Evolutionary conservation across 2,329 filamentous ascomycete species (phyloP), one percentile per base, ranked within the genome.

Genomic region (Exophiala spinifera): DNA sequence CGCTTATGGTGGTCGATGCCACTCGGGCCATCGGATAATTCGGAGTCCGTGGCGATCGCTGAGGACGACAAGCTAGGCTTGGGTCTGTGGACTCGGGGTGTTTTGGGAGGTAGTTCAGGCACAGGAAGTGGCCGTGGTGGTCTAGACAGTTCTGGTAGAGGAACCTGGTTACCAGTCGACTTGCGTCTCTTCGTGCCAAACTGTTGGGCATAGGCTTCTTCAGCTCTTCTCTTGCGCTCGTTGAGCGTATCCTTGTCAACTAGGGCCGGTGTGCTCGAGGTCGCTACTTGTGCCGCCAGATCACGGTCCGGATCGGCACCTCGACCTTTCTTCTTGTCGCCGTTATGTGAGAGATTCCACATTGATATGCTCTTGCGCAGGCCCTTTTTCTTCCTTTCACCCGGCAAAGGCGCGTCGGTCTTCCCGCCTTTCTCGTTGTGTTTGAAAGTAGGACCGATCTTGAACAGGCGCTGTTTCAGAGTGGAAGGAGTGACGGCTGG

Each of bases 211-310:
- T 64, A 63, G 20, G 59, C 58, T 28, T 59, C 58, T 46, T 65
- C 62, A 3, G 62, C 63, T 50, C 62, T 63, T 45, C 63, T 54
- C 49, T 65, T 65, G 14, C 63, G 57, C 28, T 65, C 61, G 46
- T 64, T 59, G 25, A 64, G 55, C 31, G 61, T 15, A 8, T 60
- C 43, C 13, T 56, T 5, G 28, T 31, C 28, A 31, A 6, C 8
- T 10, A 10, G 28, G 7, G 7, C 28, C 3, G 28, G 28, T 10
- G 10, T 10, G 28, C 14, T 21, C 34, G 46, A 40, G 11, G 21
- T 20, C 2, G 47, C 15, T 15, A 46, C 33, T 5, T 48, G 42
- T 2, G 40, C 25, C 19, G 40, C 34, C 13, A 51, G 21, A 31
- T 57, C 55, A 25, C 37, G 37, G 15, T 46, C 47, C 17, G 51